Evolutionary conservation across 108 stramenopile genomes (phyloP), one percentile per base, ranked within the genome.

Genomic region (Skeletonema menzelii): DNA sequence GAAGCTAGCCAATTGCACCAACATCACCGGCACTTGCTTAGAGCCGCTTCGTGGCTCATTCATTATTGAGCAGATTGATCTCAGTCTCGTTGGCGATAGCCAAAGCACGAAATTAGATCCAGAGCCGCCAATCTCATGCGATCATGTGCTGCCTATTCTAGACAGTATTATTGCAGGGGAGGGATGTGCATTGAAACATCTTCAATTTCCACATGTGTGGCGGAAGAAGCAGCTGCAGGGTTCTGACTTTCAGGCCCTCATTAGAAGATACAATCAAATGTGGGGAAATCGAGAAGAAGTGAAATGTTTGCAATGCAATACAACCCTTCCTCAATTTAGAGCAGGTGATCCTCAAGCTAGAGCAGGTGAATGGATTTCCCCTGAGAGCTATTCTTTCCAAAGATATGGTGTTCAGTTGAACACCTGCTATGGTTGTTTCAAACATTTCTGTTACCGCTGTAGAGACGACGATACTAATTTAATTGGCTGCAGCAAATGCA

Each of bases 1-100:
- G 61, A 64, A 53, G 26, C 14, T 70, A 11, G 17, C 70, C 2
- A 65, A 65, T 28, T 70, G 70, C 27, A 4, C 5, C 8, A 42
- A 42, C 13, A 64, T 70, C 17, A 65, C 62, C 12, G 70, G 70
- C 11, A 14, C 20, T 40, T 61, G 70, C 0, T 63, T 70, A 8
- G 8, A 46, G n/a, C 70, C 70, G 7, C 63, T 70, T 24, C 40
- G 42, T 5, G 38, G 38, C 11, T 70, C 70, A 1, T 0, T 14
- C 1, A 8, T 65, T 0, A 13, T 70, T 19, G 62, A 70, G n/a
- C 27, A 65, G 19, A 63, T 67, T 42, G 64, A 66, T 57, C 56
- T 66, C 8, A 66, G 65, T 31, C 2, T 65, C 4, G 19, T 56
- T 14, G 46, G 64, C 5, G 17, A 17, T 5, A 14, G 24, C 46